phyloP scores from a whole-genome alignment of 2,329 filamentous ascomycete species.

The Conoideocrella luteorostrata region DNA sequence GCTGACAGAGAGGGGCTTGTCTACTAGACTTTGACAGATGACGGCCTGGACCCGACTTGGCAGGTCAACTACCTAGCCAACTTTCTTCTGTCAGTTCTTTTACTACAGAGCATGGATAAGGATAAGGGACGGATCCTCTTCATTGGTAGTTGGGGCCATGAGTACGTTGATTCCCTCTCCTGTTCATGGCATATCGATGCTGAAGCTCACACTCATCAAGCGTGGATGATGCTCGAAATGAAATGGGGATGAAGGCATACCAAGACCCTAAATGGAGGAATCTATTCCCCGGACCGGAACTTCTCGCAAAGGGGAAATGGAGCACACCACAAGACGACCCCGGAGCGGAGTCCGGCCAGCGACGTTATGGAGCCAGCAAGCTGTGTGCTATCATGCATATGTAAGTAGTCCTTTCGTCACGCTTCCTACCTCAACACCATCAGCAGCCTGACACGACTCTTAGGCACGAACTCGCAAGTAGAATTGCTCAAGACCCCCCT shows the following conservation, averaged over 20 bases:
- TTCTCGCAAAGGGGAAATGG: constrained; percentile 28
- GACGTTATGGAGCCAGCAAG: constrained; percentile 33
- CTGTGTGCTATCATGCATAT: constrained; percentile 31
- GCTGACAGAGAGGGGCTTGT: no score
- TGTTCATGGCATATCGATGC: no score
- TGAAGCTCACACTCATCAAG: no score
- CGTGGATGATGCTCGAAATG: constrained; percentile 22
- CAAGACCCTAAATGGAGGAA: constrained; percentile 16
- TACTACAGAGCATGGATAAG: no score
- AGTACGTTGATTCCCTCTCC: no score
- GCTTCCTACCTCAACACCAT: not conserved
- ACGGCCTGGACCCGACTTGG: no score
- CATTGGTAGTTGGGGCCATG: no score
- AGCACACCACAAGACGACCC: constrained; percentile 24
- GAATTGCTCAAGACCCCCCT: constrained; percentile 26
- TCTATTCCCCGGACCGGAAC: constrained; percentile 23
- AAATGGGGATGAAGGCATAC: constrained; percentile 15
- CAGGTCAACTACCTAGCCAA: no score
- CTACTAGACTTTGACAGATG: no score
- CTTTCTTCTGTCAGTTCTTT: no score
- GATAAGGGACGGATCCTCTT: no score
- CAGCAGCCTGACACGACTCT: constrained; percentile 8
- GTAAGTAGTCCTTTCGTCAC: constrained; percentile 12
- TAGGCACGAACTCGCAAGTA: constrained; percentile 28
- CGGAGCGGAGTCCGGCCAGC: constrained; percentile 19